These are phyloP conservation scores for Calonectria leucothoes DNA, from an alignment of 2,329 filamentous ascomycete genomes.

Conservation along the genomic window DNA sequence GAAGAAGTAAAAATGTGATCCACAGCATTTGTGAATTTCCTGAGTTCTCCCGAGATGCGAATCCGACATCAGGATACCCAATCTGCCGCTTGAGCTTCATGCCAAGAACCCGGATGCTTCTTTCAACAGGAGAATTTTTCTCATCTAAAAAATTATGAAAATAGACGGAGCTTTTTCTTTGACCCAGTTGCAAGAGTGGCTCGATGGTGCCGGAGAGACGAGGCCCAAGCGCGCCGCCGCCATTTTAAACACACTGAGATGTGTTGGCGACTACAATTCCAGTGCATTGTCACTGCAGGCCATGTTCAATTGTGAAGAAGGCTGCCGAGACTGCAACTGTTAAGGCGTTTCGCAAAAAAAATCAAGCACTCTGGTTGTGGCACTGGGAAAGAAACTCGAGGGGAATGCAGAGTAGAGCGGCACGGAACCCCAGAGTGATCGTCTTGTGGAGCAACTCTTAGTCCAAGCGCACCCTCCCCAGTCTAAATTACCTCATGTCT, in stretches of 20 bases:
- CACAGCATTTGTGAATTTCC: too few relatives aligned
- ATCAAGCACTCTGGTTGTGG: not conserved
- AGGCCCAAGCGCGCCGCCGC: not conserved
- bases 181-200: too few relatives aligned
- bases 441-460: not conserved
- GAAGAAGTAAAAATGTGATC: too few relatives aligned
- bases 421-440: not conserved
- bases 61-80: too few relatives aligned
- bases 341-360: not conserved
- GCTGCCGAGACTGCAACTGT: not conserved
- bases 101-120: too few relatives aligned
- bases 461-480: not conserved
- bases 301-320: not conserved
- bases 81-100: too few relatives aligned
- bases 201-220: not conserved
- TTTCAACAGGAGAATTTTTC: too few relatives aligned
- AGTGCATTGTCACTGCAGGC: too few relatives aligned
- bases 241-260: not conserved
- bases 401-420: not conserved
- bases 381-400: not conserved
- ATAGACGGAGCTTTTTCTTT: too few relatives aligned
- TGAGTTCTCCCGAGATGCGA: too few relatives aligned
- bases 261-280: not conserved
- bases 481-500: not conserved
- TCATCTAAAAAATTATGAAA: too few relatives aligned